Evolutionary conservation across 768 basidiomycete genomes (phyloP).

Genomic region (Saitozyma podzolica): DNA sequence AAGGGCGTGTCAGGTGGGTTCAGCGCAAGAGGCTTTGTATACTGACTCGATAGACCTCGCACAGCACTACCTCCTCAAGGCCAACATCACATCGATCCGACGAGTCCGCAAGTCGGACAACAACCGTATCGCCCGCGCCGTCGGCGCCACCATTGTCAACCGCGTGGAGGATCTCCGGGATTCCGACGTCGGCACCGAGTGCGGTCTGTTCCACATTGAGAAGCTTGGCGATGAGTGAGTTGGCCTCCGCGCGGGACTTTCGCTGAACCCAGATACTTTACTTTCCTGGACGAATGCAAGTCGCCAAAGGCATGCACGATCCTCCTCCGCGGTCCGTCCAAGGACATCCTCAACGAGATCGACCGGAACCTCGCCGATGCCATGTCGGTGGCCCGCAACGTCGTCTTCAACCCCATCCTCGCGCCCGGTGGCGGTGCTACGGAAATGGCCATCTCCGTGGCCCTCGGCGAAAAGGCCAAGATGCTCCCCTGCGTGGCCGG

Average conservation of each 20-base stretch:
- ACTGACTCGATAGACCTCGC: slow-evolving; percentile 68
- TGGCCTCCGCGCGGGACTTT: too few relatives aligned
- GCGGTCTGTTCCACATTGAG: slow-evolving; percentile 94
- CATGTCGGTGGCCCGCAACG: slow-evolving; percentile 95
- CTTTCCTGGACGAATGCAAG: slow-evolving; percentile 89
- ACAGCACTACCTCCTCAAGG: slow-evolving; percentile 82
- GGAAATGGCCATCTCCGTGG: slow-evolving; percentile 95
- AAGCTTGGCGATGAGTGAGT: slow-evolving; percentile 88
- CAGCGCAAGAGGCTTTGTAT: background rate
- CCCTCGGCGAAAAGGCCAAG: slow-evolving; percentile 68
- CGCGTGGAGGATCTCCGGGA: slow-evolving; percentile 92
- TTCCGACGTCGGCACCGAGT: slow-evolving; percentile 84
- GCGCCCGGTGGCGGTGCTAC: slow-evolving; percentile 95
- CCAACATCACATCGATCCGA: slow-evolving; percentile 87
- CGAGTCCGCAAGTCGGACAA: slow-evolving; percentile 99
- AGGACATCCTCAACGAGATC: slow-evolving; percentile 97
- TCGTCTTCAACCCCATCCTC: slow-evolving; percentile 91
- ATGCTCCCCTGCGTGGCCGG: slow-evolving; percentile 83
- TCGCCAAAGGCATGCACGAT: slow-evolving; percentile 96
- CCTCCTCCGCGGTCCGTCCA: slow-evolving; percentile 93
- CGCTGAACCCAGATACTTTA: slow-evolving; percentile 64
- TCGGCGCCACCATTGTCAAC: slow-evolving; percentile 95
- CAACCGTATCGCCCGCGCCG: slow-evolving; percentile 94
- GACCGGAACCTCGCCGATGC: slow-evolving; percentile 97
- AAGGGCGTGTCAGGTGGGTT: slow-evolving; percentile 91